Conservation (phyloP, 202 grass and related monocot genomes). For the Setaria viridis region DNA sequence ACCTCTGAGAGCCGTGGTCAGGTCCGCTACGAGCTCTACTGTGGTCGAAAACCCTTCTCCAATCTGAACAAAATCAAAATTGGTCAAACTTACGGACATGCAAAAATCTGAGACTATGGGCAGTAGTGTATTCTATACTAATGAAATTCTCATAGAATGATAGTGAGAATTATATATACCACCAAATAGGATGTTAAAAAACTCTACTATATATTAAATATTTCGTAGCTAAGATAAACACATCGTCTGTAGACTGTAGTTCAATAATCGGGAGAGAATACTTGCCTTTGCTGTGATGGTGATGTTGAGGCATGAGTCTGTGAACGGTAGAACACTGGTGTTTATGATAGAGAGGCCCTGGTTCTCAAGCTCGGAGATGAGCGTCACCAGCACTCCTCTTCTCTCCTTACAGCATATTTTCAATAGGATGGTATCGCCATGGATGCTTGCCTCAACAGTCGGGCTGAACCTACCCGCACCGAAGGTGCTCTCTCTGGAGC, state of each 20-base stretch:
- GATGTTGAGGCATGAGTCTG: constrained; percentile 64
- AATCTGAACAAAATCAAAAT: constrained; percentile 52
- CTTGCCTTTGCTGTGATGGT: constrained; percentile 76
- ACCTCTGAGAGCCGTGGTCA: constrained; percentile 56
- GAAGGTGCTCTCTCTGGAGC: constrained; percentile 5
- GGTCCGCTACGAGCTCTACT: constrained; percentile 57
- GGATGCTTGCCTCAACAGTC: constrained; percentile 59
- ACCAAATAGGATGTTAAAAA: neutral
- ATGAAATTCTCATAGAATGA: neutral
- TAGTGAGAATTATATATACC: neutral
- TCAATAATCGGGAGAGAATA: neutral
- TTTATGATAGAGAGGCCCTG: constrained; percentile 71
- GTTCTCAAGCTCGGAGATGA: constrained; percentile 78
- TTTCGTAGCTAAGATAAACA: neutral
- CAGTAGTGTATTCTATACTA: neutral
- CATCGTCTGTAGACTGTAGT: neutral
- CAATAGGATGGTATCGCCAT: constrained; percentile 56
- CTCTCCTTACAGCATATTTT: constrained; percentile 76
- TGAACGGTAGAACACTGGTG: constrained; percentile 68
- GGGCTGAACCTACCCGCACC: constrained; percentile 11
- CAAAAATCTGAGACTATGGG: neutral
- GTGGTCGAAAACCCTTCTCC: constrained; percentile 69
- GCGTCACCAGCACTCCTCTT: constrained; percentile 70
- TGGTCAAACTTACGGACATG: neutral
- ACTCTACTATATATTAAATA: neutral